A percentile compares a stretch with the other conserved stretches of the same genome.
phyloP scores from a whole-genome alignment of 495 filamentous ascomycete species.

The Penicillium alfredii region DNA sequence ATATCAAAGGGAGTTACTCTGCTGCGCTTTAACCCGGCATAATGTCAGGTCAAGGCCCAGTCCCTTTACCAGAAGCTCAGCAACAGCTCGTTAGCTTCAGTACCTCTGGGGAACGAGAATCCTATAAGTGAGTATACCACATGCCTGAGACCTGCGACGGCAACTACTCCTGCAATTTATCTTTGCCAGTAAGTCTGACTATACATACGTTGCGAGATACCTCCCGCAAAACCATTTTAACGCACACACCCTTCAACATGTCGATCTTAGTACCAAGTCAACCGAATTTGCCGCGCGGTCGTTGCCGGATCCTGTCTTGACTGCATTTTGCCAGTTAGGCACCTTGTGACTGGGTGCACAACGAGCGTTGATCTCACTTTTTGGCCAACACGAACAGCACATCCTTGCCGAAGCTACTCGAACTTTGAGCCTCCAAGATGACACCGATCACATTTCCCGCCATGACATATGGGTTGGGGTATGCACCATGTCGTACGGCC shows the following conservation, averaged over 20 bases:
- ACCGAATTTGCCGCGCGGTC: constrained; percentile 8
- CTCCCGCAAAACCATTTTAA: constrained; percentile 15
- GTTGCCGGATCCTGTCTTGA: constrained; percentile 49
- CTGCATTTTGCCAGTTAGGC: constrained; percentile 56
- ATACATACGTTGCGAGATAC: constrained; percentile 10
- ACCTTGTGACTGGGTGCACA: constrained; percentile 45
- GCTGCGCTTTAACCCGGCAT: no score
- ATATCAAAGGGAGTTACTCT: no score
- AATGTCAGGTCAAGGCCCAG: constrained; percentile 9
- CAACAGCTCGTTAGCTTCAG: constrained; percentile 4
- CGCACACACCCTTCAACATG: constrained; percentile 6
- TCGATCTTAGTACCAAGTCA: constrained; percentile 1
- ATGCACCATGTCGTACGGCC: constrained; percentile 34
- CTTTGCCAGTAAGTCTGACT: constrained; percentile 3
- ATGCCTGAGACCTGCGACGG: background rate
- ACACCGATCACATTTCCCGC: constrained; percentile 22
- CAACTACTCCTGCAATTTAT: background rate
- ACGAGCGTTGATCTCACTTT: constrained; percentile 52
- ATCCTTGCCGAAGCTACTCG: constrained; percentile 57
- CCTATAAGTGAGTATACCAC: constrained; percentile 16
- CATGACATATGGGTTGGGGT: constrained; percentile 39
- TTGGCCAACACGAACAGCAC: constrained; percentile 49
- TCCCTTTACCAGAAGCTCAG: background rate
- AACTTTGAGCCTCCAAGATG: constrained; percentile 40
- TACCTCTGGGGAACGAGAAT: constrained; percentile 19